phyloP scores from a whole-genome alignment of 1,284 basidiomycete species.

The Apiotrichum siamense region DNA sequence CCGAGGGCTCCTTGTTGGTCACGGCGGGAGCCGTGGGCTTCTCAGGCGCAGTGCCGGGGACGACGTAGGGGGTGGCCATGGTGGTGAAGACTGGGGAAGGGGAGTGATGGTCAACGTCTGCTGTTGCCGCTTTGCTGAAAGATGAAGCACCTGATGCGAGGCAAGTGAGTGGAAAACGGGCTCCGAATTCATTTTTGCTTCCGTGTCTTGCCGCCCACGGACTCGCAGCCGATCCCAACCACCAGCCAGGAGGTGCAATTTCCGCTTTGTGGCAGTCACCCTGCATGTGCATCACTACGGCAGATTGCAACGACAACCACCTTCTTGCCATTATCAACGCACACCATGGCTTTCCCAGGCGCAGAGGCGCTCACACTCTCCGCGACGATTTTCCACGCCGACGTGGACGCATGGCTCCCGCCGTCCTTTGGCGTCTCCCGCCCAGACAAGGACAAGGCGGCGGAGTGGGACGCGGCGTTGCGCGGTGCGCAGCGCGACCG shows the following conservation, averaged over 20 bases:
- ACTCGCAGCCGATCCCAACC: neutral
- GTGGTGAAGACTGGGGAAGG: neutral
- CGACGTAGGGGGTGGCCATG: slow-evolving; percentile 11
- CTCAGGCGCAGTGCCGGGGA: neutral
- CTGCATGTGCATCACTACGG: too few species aligned
- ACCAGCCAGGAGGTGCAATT: too few species aligned
- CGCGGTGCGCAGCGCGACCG: slow-evolving; percentile 15
- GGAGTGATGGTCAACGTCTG: too few species aligned
- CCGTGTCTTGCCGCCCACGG: neutral
- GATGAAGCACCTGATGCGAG: neutral
- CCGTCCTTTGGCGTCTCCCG: slow-evolving; percentile 24
- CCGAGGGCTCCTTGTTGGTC: slow-evolving; percentile 24
- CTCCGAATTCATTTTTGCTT: neutral
- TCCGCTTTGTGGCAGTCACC: too few species aligned
- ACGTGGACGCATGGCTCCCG: slow-evolving; percentile 39
- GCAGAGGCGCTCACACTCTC: slow-evolving; percentile 33
- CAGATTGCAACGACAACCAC: too few species aligned
- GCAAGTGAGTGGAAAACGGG: neutral
- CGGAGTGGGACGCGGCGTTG: slow-evolving; percentile 14
- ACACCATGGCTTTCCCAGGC: slow-evolving; percentile 1
- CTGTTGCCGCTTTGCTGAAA: too few species aligned
- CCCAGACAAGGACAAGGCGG: slow-evolving; percentile 2
- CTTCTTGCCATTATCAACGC: too few species aligned
- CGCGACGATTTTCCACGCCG: slow-evolving; percentile 35
- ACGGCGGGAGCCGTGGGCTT: neutral